phyloP scores from a whole-genome alignment of 73 alveolate species.

The Tetrahymena elliotti region DNA sequence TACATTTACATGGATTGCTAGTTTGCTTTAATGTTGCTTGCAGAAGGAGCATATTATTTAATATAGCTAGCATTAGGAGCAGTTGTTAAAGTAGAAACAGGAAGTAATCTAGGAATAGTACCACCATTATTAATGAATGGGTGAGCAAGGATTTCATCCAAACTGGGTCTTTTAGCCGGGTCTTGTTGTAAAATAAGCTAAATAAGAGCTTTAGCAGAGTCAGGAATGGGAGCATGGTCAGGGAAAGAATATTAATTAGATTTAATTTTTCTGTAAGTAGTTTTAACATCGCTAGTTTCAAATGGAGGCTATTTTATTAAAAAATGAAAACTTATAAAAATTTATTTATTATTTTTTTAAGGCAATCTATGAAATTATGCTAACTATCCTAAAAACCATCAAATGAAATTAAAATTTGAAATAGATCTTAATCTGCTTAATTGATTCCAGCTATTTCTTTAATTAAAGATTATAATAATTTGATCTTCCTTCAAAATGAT shows the following conservation, averaged over 20 bases:
- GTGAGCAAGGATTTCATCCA: conserved; percentile 82
- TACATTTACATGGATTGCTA: neutral
- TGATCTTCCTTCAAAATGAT: neutral
- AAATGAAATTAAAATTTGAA: neutral
- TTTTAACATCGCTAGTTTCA: conserved; percentile 86
- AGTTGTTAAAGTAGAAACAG: conserved; percentile 81
- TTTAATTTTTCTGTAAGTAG: conserved; percentile 85
- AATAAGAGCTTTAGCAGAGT: conserved; percentile 77
- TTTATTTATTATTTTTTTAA: too few relatives aligned
- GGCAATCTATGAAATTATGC: too few relatives aligned
- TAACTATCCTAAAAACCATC: neutral
- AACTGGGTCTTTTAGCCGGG: conserved; percentile 87
- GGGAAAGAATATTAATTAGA: conserved; percentile 79
- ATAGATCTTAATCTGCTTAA: neutral
- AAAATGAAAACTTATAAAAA: conserved; percentile 54
- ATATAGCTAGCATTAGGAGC: conserved; percentile 85
- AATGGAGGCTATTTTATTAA: conserved; percentile 84
- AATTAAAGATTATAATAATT: too few relatives aligned
- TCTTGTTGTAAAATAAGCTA: conserved; percentile 67
- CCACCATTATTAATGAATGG: conserved; percentile 78
- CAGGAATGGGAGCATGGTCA: conserved; percentile 84
- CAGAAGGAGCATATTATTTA: neutral
- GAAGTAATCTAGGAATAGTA: conserved; percentile 81
- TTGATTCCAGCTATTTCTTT: neutral
- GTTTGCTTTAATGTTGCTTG: neutral